These are phyloP conservation scores for Santalum album DNA, from an alignment of 164 flowering plant species.

Conservation along the genomic window DNA sequence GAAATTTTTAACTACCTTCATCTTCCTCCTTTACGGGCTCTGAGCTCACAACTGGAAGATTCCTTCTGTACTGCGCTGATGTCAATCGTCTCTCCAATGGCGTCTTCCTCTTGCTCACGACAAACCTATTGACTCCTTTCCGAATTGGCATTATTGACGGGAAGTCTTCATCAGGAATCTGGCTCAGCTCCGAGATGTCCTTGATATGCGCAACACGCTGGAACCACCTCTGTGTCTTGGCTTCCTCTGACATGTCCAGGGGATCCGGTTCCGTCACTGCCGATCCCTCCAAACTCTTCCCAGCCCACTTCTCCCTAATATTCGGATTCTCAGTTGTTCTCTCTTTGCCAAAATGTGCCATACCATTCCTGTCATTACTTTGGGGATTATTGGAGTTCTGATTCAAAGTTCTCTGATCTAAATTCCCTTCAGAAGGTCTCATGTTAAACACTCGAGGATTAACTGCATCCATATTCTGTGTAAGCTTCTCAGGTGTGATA, in stretches of 20 bases:
- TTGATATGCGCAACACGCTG: constrained; percentile 89
- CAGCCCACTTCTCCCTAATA: constrained; percentile 34
- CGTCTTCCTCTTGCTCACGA: constrained; percentile 96
- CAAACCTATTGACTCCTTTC: constrained; percentile 93
- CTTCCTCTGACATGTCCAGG: constrained; percentile 98
- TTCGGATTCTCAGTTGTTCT: constrained; percentile 1
- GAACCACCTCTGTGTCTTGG: constrained; percentile 94
- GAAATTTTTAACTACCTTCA: no score
- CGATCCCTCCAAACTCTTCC: constrained; percentile 91
- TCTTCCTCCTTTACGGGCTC: no score
- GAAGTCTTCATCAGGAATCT: constrained; percentile 94
- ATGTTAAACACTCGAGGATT: neutral
- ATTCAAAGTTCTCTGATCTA: constrained; percentile 1
- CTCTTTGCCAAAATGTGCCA: constrained; percentile 5
- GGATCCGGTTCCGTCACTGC: constrained; percentile 84
- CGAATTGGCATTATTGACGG: constrained; percentile 98
- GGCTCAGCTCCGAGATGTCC: constrained; percentile 88
- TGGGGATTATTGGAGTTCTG: constrained; percentile 10
- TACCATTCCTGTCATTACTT: neutral
- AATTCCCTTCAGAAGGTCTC: constrained; percentile 12
- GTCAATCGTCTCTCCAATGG: constrained; percentile 89
- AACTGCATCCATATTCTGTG: constrained; percentile 9
- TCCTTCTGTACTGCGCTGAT: constrained; percentile 78
- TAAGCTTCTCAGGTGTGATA: constrained; percentile 9
- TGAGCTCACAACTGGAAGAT: constrained; percentile 66